Conservation (phyloP, 1,139 yeast species). For the Suhomyces atakaporum region DNA sequence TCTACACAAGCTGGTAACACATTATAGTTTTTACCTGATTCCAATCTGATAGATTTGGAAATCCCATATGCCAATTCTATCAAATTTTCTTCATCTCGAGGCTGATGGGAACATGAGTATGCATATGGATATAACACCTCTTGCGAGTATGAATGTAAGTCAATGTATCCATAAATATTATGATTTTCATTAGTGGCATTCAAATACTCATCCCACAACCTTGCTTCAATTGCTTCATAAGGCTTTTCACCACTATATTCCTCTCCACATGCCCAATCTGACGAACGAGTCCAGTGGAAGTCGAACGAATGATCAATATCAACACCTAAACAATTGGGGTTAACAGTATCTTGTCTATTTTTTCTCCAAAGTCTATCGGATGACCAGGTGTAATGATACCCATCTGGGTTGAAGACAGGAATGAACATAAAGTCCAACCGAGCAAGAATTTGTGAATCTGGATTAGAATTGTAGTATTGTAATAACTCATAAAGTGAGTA, state of each 20-base stretch:
- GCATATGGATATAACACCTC: slow-evolving; percentile 84
- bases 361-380: slow-evolving; percentile 85
- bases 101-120: slow-evolving; percentile 68
- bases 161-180: slow-evolving; percentile 72
- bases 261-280: slow-evolving; percentile 77
- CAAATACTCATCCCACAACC: slow-evolving; percentile 63
- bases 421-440: slow-evolving; percentile 69
- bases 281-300: slow-evolving; percentile 67
- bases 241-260: slow-evolving; percentile 78
- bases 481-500: slow-evolving; percentile 61
- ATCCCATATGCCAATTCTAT: slow-evolving; percentile 81
- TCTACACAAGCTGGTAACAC: slow-evolving; percentile 81
- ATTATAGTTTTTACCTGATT: slow-evolving; percentile 62
- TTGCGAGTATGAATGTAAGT: slow-evolving; percentile 83
- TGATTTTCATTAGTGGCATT: slow-evolving; percentile 60
- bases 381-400: slow-evolving; percentile 82
- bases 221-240: slow-evolving; percentile 75
- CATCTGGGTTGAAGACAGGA: slow-evolving; percentile 90
- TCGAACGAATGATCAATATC: slow-evolving; percentile 87
- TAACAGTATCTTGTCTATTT: slow-evolving; percentile 74
- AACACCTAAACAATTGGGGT: slow-evolving; percentile 72
- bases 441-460: slow-evolving; percentile 32
- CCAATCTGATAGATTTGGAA: slow-evolving; percentile 66
- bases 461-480: slow-evolving; percentile 47
- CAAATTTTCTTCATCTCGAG: slow-evolving; percentile 79